Base-by-base conservation (phyloP, 495 filamentous ascomycete species). In the Chlorociboria aeruginascens region DNA sequence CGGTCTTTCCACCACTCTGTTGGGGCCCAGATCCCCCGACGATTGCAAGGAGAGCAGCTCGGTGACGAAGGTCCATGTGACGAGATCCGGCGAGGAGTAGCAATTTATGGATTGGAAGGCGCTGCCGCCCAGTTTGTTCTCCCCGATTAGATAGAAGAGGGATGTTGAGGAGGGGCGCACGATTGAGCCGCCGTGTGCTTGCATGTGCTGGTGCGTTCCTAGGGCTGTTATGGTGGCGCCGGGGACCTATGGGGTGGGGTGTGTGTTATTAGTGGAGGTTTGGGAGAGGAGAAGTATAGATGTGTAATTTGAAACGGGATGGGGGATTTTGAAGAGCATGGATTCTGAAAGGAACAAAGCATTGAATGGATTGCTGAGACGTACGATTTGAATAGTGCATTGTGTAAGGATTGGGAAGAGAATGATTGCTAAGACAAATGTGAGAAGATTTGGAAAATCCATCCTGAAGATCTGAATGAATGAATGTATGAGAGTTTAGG, bases 111-210 rank as follows among this genome's bases (percentile, higher is more conserved):
- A 74, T 49, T 76, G 68, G 58, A 83, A 83, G 7, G 66, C 58
- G 31, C 61, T 66, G 29, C 79, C 81, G 38, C 68, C 54, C 3
- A 70, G 65, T 60, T 85, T 82, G 63, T 85, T 79, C 62, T 85
- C 81, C 38, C 81, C 81, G 37, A 82, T 66, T 46, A 74, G 63
- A 64, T 82, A 82, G 66, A 76, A 85, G 58, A 56, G 77, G 71
- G 12, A 79, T 49, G 44, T 76, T 77, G 10, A 60, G 66, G 3
- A 66, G 66, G 47, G 69, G 69, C 11, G 11, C 30, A 50, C 40
- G 29, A 53, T 49, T 6, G 53, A 49, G 1, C 68, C 71, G 34
- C 72, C 72, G 50, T 76, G 72, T 3, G 81, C 81, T 65, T 85
- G 76, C 8, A 85, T 66, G 56, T 82, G 81, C 12, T 74, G 31